Percentiles rank a stretch among this genome's conserved stretches.
phyloP scores from a whole-genome alignment of 2,329 filamentous ascomycete species.

The Trichophyton mentagrophytes region DNA sequence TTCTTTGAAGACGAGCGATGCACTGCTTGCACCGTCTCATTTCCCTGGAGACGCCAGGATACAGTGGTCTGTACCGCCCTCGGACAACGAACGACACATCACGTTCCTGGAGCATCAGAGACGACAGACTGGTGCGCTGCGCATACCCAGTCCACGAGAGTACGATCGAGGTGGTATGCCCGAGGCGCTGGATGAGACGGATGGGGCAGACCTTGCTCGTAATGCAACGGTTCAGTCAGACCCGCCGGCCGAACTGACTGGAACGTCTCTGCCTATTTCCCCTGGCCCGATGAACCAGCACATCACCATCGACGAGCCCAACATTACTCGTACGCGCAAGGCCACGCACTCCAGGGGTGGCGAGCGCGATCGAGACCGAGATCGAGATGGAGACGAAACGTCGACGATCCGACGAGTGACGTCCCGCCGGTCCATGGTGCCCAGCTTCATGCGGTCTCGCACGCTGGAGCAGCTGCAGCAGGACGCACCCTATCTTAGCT shows the following conservation, averaged over 20 bases:
- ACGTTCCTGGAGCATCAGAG: constrained; percentile 77
- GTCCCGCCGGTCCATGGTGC: constrained; percentile 21
- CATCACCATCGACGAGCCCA: constrained; percentile 38
- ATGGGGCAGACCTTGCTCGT: constrained; percentile 23
- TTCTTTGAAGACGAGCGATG: neutral
- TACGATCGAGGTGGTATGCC: constrained; percentile 72
- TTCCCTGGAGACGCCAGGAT: neutral
- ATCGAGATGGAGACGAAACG: constrained; percentile 15
- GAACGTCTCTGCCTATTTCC: constrained; percentile 17
- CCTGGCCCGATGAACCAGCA: constrained; percentile 21
- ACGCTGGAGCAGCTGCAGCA: constrained; percentile 31
- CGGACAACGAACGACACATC: constrained; percentile 65
- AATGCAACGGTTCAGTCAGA: constrained; percentile 18
- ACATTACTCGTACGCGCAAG: constrained; percentile 24
- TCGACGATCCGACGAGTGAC: constrained; percentile 16
- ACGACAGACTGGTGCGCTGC: constrained; percentile 59
- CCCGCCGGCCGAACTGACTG: constrained; percentile 7
- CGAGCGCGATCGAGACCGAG: constrained; percentile 10
- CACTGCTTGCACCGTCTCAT: neutral
- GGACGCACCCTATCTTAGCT: constrained; percentile 70
- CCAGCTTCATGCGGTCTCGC: constrained; percentile 24
- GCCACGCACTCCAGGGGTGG: constrained; percentile 26
- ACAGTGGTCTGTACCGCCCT: constrained; percentile 17
- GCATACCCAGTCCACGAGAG: constrained; percentile 84
- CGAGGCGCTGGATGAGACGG: constrained; percentile 35